Evolutionary conservation across 2,329 filamentous ascomycete genomes (phyloP).

Genomic region (Trichoderma afroharzianum): DNA sequence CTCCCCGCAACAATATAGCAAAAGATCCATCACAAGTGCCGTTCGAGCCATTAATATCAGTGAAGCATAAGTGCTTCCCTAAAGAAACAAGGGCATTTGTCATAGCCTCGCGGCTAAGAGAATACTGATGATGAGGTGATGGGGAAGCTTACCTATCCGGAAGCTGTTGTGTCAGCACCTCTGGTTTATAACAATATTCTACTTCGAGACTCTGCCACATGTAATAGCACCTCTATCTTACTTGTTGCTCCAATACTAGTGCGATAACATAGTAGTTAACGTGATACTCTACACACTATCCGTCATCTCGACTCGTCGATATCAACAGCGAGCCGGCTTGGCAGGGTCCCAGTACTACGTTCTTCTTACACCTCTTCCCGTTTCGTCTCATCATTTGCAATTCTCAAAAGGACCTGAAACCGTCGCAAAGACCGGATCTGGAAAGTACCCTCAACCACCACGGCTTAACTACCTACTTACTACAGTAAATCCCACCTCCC

Average conservation of each 20-base stretch:
- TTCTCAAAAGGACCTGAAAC: neutral
- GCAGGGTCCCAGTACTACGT: neutral
- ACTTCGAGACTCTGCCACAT: neutral
- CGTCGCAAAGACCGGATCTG: neutral
- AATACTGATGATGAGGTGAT: neutral
- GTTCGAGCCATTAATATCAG: neutral
- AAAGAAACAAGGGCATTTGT: neutral
- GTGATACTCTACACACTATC: neutral
- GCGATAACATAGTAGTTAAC: neutral
- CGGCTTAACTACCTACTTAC: neutral
- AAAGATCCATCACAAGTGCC: neutral
- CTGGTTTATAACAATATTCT: neutral
- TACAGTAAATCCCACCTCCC: conserved; percentile 3
- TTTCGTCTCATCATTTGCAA: neutral
- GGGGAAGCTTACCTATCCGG: neutral
- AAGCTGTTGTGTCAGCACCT: neutral
- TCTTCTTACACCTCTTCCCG: neutral
- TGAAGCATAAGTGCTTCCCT: neutral
- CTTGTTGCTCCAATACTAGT: neutral
- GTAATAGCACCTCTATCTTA: neutral
- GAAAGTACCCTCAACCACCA: neutral
- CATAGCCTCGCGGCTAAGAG: neutral
- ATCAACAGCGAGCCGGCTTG: neutral
- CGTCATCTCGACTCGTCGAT: neutral
- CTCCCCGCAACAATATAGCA: neutral